Evolutionary conservation across 2,329 filamentous ascomycete genomes (phyloP), one percentile per base, ranked within the genome.

Genomic region (Phyllosticta citriasiana): DNA sequence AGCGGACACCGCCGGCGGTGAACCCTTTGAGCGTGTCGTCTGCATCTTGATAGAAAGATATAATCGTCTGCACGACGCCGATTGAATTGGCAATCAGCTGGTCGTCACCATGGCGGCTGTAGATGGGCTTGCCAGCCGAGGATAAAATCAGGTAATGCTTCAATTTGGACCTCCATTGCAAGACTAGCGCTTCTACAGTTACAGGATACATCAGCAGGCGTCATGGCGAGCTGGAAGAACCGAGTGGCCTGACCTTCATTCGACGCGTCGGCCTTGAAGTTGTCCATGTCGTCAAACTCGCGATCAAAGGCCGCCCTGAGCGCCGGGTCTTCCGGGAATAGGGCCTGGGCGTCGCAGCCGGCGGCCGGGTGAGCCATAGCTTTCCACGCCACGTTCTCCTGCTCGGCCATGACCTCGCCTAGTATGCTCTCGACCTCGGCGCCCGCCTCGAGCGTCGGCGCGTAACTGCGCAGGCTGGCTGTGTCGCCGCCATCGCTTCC

Each of bases 81-180:
- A 97, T 93, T 68, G 94, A 97, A 57, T 89, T 88, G 68, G 95
- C 96, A 71, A 97, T 91, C 53, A 97, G 79, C 60, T 88, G 86
- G 66, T 96, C 82, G 67, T 97, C 91, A 51, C 95, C 94, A 71
- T 99, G 93, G 56, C 95, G 84, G 69, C 91, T 97, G 80, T 93
- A 99, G 56, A 99, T 95, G 10, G 94, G 95, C 73, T 99, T 99
- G 22, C 94, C 94, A 9, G 95, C 93, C 14, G 91, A 93, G 2
- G 94, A 97, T 1, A 99, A 79, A 68, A 99, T 96, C 75, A 99
- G 85, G 73, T 96, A 99, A 75, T 99, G 94, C 75, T 99, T 99
- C 64, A 92, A 81, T 77, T 97, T 97, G 47, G 88, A 84, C 71
- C 91, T 94, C 92, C 92, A 99, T 65, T 86, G 80, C 16, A 79